These are phyloP conservation scores for Russula abietina DNA, from an alignment of 768 basidiomycete genomes.

Conservation along the genomic window DNA sequence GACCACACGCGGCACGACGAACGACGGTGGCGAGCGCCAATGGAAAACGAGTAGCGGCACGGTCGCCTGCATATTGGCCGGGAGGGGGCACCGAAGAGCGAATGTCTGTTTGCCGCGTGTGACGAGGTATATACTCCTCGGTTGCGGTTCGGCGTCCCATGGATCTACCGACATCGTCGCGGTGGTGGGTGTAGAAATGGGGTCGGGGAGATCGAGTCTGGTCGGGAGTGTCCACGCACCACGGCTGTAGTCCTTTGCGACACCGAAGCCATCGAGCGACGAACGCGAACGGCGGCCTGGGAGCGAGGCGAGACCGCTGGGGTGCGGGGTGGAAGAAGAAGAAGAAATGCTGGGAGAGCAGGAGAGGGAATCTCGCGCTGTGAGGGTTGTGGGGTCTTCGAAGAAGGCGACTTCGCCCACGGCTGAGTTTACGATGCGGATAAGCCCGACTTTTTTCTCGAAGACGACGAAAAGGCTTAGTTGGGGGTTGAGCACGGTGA, in stretches of 20 bases:
- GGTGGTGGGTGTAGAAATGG: background rate
- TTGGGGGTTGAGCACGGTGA: conserved; percentile 57
- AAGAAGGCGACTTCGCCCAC: conserved; percentile 72
- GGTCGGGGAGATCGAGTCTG: conserved; percentile 40
- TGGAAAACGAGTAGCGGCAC: conserved; percentile 49
- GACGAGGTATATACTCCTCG: conserved; percentile 50
- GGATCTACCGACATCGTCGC: background rate
- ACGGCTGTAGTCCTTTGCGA: conserved; percentile 35
- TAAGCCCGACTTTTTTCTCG: conserved; percentile 83
- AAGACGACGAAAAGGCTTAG: conserved; percentile 77
- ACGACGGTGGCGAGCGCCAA: conserved; percentile 56
- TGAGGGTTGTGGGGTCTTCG: conserved; percentile 32
- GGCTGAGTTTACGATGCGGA: conserved; percentile 72
- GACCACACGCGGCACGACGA: conserved; percentile 49
- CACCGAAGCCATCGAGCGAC: conserved; percentile 41
- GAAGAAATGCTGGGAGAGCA: conserved; percentile 1
- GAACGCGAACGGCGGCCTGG: conserved; percentile 36
- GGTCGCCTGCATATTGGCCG: conserved; percentile 40
- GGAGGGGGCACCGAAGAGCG: conserved; percentile 61
- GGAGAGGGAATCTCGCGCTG: conserved; percentile 25
- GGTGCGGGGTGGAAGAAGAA: conserved; percentile 1
- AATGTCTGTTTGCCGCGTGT: conserved; percentile 68
- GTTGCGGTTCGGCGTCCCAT: background rate
- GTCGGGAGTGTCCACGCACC: conserved; percentile 46
- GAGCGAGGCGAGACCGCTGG: conserved; percentile 25